A percentile compares a stretch with the other conserved stretches of the same genome.
These are phyloP conservation scores for Hypoxylon sp. DNA, from an alignment of 2,329 filamentous ascomycete species.

Conservation along the genomic window DNA sequence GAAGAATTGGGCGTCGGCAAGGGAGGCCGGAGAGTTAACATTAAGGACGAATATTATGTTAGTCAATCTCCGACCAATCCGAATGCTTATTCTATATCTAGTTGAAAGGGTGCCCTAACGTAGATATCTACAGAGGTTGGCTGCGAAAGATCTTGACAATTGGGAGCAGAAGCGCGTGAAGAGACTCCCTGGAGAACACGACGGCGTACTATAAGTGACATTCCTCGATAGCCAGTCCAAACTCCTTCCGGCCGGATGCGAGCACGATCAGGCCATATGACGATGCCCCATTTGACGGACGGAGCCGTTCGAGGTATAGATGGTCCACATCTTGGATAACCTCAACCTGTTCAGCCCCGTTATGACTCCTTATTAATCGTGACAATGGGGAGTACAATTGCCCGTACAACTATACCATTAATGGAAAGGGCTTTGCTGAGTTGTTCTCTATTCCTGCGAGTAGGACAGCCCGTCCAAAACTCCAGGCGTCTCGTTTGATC, in stretches of 20 bases:
- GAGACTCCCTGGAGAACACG: constrained; percentile 88
- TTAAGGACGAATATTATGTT: constrained; percentile 90
- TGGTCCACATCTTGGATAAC: neutral
- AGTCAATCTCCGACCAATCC: constrained; percentile 56
- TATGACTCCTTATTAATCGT: neutral
- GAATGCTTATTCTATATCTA: neutral
- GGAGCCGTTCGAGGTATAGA: neutral
- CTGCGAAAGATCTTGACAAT: constrained; percentile 91
- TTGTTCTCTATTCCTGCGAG: neutral
- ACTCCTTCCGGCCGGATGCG: neutral
- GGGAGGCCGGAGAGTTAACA: constrained; percentile 78
- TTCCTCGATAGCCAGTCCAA: neutral
- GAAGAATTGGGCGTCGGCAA: constrained; percentile 88
- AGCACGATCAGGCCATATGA: neutral
- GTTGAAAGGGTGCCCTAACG: constrained; percentile 23
- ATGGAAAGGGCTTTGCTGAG: neutral
- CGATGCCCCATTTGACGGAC: neutral
- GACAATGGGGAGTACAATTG: neutral
- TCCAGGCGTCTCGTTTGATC: neutral
- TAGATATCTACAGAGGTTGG: constrained; percentile 72
- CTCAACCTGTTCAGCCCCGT: constrained; percentile 1
- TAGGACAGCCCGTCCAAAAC: neutral
- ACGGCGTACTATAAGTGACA: constrained; percentile 77
- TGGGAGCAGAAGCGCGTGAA: constrained; percentile 98
- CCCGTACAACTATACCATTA: constrained; percentile 1